A percentile compares a stretch with the other conserved stretches of the same genome.
phyloP scores from a whole-genome alignment of 306 rosid species.

The peach (Prunus persica) region DNA sequence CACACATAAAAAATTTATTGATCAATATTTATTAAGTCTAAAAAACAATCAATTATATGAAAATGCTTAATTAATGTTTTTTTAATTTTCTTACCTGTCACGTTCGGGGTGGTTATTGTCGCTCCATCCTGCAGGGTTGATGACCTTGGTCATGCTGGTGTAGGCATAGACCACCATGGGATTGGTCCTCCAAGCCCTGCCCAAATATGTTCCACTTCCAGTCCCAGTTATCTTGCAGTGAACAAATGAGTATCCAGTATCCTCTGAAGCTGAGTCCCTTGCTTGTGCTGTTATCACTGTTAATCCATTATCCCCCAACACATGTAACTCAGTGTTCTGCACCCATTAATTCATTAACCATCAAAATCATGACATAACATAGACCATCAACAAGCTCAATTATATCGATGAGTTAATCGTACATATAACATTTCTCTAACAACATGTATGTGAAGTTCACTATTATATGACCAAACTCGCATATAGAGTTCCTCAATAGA shows the following conservation, averaged over 20 bases:
- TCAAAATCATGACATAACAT: not conserved
- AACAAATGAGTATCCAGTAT: conserved; percentile 45
- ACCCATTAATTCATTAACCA: not conserved
- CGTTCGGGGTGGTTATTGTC: conserved; percentile 1
- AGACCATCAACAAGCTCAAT: not conserved
- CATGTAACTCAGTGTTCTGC: conserved; percentile 37
- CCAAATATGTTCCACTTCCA: conserved; percentile 35
- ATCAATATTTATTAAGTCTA: not conserved
- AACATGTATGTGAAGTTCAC: not conserved
- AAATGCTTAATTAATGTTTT: not conserved
- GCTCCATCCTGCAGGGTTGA: conserved; percentile 45
- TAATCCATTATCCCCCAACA: conserved; percentile 15
- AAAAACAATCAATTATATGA: not conserved
- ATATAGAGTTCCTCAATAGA: not conserved
- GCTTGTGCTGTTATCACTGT: conserved; percentile 57
- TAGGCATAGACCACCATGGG: conserved; percentile 48
- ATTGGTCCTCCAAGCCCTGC: conserved; percentile 50
- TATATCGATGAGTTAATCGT: not conserved
- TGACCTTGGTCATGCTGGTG: conserved; percentile 18
- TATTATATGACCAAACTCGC: not conserved
- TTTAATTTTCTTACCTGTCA: conserved; percentile 17
- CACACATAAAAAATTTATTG: not conserved
- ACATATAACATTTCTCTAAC: not conserved
- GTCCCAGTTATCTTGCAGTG: conserved; percentile 48
- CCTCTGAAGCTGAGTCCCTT: conserved; percentile 9